phyloP scores from a whole-genome alignment of 768 basidiomycete species.

The Panus rudis region DNA sequence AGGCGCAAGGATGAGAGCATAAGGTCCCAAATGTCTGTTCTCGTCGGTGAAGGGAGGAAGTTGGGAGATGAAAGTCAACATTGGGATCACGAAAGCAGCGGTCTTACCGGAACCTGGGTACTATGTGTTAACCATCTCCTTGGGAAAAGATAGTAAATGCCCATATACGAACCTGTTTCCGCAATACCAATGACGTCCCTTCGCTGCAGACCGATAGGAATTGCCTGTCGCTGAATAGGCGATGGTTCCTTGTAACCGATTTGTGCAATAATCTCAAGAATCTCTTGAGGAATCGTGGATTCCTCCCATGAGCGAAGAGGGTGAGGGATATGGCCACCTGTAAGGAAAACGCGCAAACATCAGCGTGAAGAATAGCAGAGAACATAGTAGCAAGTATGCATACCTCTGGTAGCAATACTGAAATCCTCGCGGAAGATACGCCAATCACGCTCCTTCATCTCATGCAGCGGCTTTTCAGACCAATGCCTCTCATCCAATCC shows the following conservation, averaged over 20 bases:
- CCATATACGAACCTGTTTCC: slow-evolving; percentile 70
- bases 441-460: slow-evolving; percentile 99
- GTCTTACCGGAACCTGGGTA: slow-evolving; percentile 92
- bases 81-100: slow-evolving; percentile 96
- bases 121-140: not conserved
- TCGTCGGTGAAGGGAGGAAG: slow-evolving; percentile 87
- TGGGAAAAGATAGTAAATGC: slow-evolving; percentile 2
- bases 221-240: slow-evolving; percentile 96
- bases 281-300: slow-evolving; percentile 68
- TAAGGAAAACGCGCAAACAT: not conserved
- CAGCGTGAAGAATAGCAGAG: not conserved
- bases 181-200: slow-evolving; percentile 98
- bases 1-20: slow-evolving; percentile 87
- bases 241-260: slow-evolving; percentile 98
- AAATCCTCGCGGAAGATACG: slow-evolving; percentile 99
- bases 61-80: slow-evolving; percentile 89
- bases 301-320: slow-evolving; percentile 92
- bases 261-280: slow-evolving; percentile 78
- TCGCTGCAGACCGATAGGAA: slow-evolving; percentile 96
- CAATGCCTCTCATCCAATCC: slow-evolving; percentile 94
- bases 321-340: slow-evolving; percentile 90
- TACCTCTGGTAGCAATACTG: slow-evolving; percentile 88
- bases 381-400: slow-evolving; percentile 16
- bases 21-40: slow-evolving; percentile 89
- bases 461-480: slow-evolving; percentile 86